A percentile compares a stretch with the other conserved stretches of the same genome.
Evolutionary conservation across 768 basidiomycete genomes (phyloP).

Genomic region (Piloderma croceum): DNA sequence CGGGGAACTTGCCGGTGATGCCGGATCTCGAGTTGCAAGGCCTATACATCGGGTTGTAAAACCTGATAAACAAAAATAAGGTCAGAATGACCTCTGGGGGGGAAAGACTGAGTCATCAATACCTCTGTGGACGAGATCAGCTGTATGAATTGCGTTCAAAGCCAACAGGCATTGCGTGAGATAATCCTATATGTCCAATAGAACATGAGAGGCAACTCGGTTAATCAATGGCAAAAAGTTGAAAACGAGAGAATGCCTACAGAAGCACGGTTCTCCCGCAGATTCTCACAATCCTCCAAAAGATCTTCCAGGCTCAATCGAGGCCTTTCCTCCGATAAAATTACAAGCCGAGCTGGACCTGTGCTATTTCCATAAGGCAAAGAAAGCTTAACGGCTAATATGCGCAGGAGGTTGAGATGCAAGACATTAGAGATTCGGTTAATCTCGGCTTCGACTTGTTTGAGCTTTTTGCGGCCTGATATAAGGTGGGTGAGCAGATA

Average conservation of each 20-base stretch:
- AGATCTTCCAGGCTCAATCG: constrained; percentile 64
- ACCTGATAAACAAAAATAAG: constrained; percentile 31
- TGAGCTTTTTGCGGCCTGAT: constrained; percentile 62
- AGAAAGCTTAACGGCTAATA: constrained; percentile 63
- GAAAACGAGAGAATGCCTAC: constrained; percentile 34
- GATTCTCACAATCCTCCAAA: constrained; percentile 66
- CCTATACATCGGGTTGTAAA: constrained; percentile 58
- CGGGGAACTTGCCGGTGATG: too few species aligned
- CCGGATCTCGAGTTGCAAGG: constrained; percentile 45
- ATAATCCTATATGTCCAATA: constrained; percentile 70
- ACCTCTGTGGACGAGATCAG: constrained; percentile 69
- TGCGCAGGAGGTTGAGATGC: constrained; percentile 59
- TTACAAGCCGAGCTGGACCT: constrained; percentile 47
- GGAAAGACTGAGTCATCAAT: constrained; percentile 4
- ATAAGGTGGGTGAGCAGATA: background rate
- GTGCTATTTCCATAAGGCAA: constrained; percentile 46
- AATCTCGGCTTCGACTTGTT: constrained; percentile 60
- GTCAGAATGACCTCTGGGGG: background rate
- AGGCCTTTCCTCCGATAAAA: constrained; percentile 71
- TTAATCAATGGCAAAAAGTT: too few species aligned
- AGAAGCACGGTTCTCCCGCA: constrained; percentile 66
- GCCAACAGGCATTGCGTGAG: constrained; percentile 67
- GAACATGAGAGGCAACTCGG: background rate
- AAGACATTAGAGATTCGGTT: constrained; percentile 52
- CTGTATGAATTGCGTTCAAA: constrained; percentile 59